Evolutionary conservation across 805 yeast genomes (phyloP).

Genomic region (Starmera quercuum): DNA sequence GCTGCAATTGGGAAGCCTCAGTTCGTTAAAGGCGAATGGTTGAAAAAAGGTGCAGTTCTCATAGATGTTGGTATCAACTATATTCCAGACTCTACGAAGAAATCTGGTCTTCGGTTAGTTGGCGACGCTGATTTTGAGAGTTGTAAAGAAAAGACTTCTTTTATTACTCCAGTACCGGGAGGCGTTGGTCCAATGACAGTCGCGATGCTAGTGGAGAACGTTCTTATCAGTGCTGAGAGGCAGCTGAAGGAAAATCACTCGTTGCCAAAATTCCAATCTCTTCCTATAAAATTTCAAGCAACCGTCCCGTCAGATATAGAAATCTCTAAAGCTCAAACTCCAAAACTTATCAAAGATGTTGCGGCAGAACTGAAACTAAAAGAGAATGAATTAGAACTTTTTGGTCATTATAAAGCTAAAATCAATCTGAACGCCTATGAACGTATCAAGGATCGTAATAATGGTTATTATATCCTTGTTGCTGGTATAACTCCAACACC

Average conservation of each 20-base stretch:
- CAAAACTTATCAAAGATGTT: constrained; percentile 60
- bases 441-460: constrained; percentile 48
- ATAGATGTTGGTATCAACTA: constrained; percentile 83
- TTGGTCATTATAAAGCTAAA: constrained; percentile 72
- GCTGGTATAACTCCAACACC: constrained; percentile 87
- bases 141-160: constrained; percentile 47
- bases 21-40: constrained; percentile 70
- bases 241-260: constrained; percentile 20
- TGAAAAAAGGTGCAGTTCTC: constrained; percentile 58
- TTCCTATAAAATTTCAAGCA: constrained; percentile 43
- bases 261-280: constrained; percentile 34
- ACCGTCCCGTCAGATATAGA: constrained; percentile 82
- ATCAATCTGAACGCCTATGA: constrained; percentile 57
- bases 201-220: constrained; percentile 72
- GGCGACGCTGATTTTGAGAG: constrained; percentile 70
- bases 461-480: constrained; percentile 69
- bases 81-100: constrained; percentile 55
- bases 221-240: constrained; percentile 57
- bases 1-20: constrained; percentile 71
- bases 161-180: constrained; percentile 85
- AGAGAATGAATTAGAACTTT: constrained; percentile 64
- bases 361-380: constrained; percentile 65
- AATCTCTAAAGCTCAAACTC: constrained; percentile 68
- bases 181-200: constrained; percentile 94
- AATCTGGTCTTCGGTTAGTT: constrained; percentile 63